A percentile compares a stretch with the other conserved stretches of the same genome.
These are phyloP conservation scores for Acanthamoeba culbertsoni DNA, from an alignment of 208 protist genomes.

Conservation along the genomic window DNA sequence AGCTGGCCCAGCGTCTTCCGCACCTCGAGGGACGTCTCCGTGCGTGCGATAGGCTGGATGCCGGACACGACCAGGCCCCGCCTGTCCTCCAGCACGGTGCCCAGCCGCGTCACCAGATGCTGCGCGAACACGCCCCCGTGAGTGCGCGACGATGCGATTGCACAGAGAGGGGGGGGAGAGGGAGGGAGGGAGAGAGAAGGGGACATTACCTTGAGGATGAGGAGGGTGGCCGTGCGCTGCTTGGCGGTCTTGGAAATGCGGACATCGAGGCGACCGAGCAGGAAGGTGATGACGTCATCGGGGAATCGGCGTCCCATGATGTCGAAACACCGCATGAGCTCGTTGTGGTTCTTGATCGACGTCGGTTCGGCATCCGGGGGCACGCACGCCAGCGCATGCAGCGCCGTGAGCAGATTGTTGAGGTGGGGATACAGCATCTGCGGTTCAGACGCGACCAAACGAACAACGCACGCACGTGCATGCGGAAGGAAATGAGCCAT, in stretches of 20 bases:
- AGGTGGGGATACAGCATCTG: slow-evolving; percentile 56
- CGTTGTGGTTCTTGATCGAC: slow-evolving; percentile 71
- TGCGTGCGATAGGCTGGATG: slow-evolving; percentile 63
- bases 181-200: not conserved
- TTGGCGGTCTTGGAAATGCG: slow-evolving; percentile 22
- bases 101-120: not conserved
- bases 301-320: slow-evolving; percentile 61
- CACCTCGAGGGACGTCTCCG: slow-evolving; percentile 65
- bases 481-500: no score
- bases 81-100: slow-evolving; percentile 52
- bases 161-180: not conserved
- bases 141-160: not conserved
- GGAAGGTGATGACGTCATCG: slow-evolving; percentile 62
- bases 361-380: slow-evolving; percentile 55
- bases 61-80: slow-evolving; percentile 71
- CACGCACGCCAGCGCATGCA: slow-evolving; percentile 66
- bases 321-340: slow-evolving; percentile 78
- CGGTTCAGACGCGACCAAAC: no score
- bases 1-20: slow-evolving; percentile 65
- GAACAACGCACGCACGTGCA: no score
- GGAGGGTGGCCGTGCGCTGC: not conserved
- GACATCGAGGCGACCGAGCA: slow-evolving; percentile 66
- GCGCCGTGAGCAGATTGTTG: slow-evolving; percentile 20
- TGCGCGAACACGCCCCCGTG: not conserved
- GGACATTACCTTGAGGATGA: slow-evolving; percentile 68